Conservation (phyloP, 2,329 filamentous ascomycete genomes). For the Colletotrichum sp. region DNA sequence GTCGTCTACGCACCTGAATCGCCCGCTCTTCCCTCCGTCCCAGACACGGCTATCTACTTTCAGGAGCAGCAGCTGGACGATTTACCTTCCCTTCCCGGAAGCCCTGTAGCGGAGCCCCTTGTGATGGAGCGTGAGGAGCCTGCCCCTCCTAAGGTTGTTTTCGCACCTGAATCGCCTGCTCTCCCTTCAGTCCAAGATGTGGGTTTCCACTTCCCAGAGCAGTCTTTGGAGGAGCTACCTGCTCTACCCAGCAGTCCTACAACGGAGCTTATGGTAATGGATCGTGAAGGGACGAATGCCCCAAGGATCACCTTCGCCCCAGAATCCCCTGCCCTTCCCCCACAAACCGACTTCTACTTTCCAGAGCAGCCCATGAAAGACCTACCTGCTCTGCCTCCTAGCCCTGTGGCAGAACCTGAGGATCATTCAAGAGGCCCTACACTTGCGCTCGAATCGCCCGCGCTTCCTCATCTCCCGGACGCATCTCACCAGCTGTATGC, state of each 20-base stretch:
- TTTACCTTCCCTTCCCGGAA: slow-evolving; percentile 1
- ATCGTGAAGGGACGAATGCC: background rate
- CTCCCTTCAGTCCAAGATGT: background rate
- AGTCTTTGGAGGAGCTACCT: background rate
- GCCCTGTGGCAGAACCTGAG: background rate
- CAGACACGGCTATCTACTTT: background rate
- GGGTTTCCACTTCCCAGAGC: background rate
- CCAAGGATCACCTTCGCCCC: background rate
- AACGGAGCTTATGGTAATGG: background rate
- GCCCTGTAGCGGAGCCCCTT: background rate
- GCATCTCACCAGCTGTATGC: background rate
- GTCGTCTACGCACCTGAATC: background rate
- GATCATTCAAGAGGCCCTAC: background rate
- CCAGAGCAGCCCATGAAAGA: background rate
- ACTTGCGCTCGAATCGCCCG: background rate
- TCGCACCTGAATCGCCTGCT: background rate
- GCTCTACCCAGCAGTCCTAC: background rate
- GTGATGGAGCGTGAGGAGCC: background rate
- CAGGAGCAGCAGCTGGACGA: background rate
- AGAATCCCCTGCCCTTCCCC: background rate
- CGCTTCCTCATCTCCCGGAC: background rate
- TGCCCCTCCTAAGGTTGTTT: background rate
- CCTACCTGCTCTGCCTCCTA: background rate
- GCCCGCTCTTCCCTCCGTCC: background rate
- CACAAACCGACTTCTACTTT: background rate